These are phyloP conservation scores for Hydrangea macrophylla DNA, from an alignment of 148 eudicot genomes.

Conservation along the genomic window DNA sequence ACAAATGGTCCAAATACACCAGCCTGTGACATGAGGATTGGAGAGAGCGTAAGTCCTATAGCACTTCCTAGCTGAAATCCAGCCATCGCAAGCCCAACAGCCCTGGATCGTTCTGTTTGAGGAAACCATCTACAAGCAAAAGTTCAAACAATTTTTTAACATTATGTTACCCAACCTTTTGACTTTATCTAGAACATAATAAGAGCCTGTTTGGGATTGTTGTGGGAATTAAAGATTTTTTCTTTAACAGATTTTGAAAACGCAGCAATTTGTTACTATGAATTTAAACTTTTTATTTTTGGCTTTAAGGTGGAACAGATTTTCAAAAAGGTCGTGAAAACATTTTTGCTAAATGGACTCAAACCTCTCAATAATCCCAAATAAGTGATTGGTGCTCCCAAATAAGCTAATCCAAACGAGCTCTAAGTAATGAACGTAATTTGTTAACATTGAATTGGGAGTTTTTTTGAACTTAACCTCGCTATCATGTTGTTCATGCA, in stretches of 20 bases:
- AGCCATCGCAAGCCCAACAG: constrained; percentile 96
- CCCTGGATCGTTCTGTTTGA: constrained; percentile 73
- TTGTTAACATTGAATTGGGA: not conserved
- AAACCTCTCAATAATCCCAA: too few species aligned
- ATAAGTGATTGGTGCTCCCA: too few species aligned
- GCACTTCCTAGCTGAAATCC: constrained; percentile 95
- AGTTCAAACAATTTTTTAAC: constrained; percentile 19
- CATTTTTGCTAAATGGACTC: too few species aligned
- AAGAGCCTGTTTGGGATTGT: too few species aligned
- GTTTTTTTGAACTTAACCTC: constrained; percentile 31
- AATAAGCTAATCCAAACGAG: too few species aligned
- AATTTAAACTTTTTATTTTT: too few species aligned
- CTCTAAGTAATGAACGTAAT: not conserved
- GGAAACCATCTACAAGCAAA: constrained; percentile 81
- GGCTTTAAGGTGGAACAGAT: too few species aligned
- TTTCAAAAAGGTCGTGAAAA: too few species aligned
- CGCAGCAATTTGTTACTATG: too few species aligned
- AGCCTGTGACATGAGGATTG: constrained; percentile 87
- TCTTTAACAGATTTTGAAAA: too few species aligned
- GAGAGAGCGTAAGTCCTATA: constrained; percentile 84
- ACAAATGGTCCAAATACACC: constrained; percentile 92
- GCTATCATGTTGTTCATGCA: constrained; percentile 91
- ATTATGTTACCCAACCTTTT: not conserved
- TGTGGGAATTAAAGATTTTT: too few species aligned
- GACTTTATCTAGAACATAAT: not conserved